Evolutionary conservation across 1,284 basidiomycete genomes (phyloP), one percentile per base, ranked within the genome.

Genomic region (Waitea zeae): DNA sequence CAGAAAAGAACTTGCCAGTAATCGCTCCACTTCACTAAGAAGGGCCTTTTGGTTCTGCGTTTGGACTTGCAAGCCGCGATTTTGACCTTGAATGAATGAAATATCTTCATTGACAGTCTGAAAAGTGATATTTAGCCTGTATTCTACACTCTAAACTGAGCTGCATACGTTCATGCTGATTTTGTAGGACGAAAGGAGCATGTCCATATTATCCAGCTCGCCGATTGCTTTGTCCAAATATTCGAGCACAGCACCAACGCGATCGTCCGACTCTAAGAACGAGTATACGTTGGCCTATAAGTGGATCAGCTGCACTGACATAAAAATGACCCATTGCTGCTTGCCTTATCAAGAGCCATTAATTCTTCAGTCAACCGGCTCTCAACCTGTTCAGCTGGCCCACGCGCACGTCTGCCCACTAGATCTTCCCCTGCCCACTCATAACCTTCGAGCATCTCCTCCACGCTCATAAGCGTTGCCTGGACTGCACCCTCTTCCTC

Each of bases 361-460:
- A 96, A 58, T 47, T 96, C 90, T 42, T 90, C 84, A 33, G 86
- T 50, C 29, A 96, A 54, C 41, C 88, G 63, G 13, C 80, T 78
- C 52, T 93, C 86, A 40, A 93, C 88, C 39, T 88, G 65, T 49
- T 92, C 88, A 20, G 82, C 82, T 4, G 81, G 72, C n/a, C 80
- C 79, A 44, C 67, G 64, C 14, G 59, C 60, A 37, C 69, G 63
- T 43, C 69, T 72, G 41, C 67, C 57, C 12, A 67, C 67, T 27
- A 79, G 59, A 50, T 75, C 67, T 42, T 81, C 79, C 41, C 70
- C 73, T 1, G 80, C 75, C 89, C 88, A 97, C 52, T 98, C 93
- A 49, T 96, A 93, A 0, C 92, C 92, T 49, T 98, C 93, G 7
- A 98, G 66, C 86, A 99, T 92, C 51, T 98, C 95, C 51, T 99